phyloP scores from a whole-genome alignment of 306 rosid genomes.

The Rosa rugosa region DNA sequence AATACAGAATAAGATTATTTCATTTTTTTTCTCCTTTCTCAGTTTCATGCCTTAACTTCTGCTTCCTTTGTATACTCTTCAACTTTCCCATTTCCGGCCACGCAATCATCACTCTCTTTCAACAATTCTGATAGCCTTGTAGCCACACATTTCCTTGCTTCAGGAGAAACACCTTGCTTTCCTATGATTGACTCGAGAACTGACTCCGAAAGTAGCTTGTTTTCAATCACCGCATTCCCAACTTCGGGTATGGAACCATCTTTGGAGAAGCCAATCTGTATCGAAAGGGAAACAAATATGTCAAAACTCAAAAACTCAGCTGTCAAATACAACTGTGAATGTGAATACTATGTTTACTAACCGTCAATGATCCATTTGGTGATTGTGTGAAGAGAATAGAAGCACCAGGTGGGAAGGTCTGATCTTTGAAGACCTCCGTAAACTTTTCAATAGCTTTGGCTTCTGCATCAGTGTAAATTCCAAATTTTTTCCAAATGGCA shows the following conservation, averaged over 20 bases:
- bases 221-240: constrained; percentile 42
- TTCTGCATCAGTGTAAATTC: constrained; percentile 67
- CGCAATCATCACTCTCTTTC: constrained; percentile 1
- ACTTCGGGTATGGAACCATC: constrained; percentile 50
- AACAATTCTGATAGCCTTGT: constrained; percentile 38
- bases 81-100: constrained; percentile 9
- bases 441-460: constrained; percentile 59
- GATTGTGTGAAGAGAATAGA: constrained; percentile 66
- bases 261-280: constrained; percentile 66
- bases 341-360: constrained; percentile 17
- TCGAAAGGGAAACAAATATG: background rate
- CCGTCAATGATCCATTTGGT: constrained; percentile 58
- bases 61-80: background rate
- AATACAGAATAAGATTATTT: background rate
- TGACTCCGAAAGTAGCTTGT: constrained; percentile 58
- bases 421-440: constrained; percentile 41
- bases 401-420: constrained; percentile 56
- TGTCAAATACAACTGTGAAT: background rate
- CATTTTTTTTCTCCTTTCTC: background rate
- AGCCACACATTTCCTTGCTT: constrained; percentile 58
- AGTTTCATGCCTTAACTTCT: background rate
- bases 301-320: background rate
- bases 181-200: constrained; percentile 72
- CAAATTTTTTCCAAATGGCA: constrained; percentile 57
- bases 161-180: constrained; percentile 74